Evolutionary conservation across 2,329 filamentous ascomycete species (phyloP).

Genomic region (Fusarium hainanense): DNA sequence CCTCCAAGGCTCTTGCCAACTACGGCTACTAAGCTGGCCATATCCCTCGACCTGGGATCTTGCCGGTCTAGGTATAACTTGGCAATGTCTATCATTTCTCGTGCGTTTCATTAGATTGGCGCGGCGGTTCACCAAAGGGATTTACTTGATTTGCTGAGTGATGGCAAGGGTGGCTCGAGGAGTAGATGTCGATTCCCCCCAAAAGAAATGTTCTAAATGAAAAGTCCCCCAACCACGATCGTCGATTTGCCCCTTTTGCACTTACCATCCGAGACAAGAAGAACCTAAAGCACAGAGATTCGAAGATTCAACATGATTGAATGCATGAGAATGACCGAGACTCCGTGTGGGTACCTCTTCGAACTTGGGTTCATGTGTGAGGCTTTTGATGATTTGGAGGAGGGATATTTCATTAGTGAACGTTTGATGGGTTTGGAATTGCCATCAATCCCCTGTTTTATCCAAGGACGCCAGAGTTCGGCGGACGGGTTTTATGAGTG

Average conservation of each 20-base stretch:
- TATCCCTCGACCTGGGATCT: conserved; percentile 46
- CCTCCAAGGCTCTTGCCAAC: conserved; percentile 85
- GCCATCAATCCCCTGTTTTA: conserved; percentile 12
- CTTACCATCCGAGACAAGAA: conserved; percentile 42
- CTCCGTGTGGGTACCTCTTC: conserved; percentile 32
- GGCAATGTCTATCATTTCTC: conserved; percentile 60
- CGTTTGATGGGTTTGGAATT: conserved; percentile 19
- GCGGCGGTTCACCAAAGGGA: conserved; percentile 62
- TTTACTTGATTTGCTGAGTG: conserved; percentile 62
- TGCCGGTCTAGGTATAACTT: conserved; percentile 49
- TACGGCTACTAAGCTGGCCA: conserved; percentile 82
- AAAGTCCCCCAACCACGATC: conserved; percentile 44
- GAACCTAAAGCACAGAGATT: conserved; percentile 51
- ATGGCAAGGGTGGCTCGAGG: conserved; percentile 57
- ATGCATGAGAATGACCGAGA: conserved; percentile 43
- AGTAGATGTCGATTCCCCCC: conserved; percentile 49
- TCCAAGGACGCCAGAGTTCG: conserved; percentile 45
- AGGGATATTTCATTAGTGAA: conserved; percentile 13
- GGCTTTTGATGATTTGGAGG: conserved; percentile 5
- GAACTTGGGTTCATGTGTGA: conserved; percentile 12
- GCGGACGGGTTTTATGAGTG: conserved; percentile 42
- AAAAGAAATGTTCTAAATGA: conserved; percentile 51
- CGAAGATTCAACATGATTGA: conserved; percentile 45
- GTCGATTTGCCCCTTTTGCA: conserved; percentile 44
- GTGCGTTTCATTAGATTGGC: conserved; percentile 66